Evolutionary conservation across 2,329 filamentous ascomycete genomes (phyloP).

Genomic region (Stachybotrys chlorohalonatus): DNA sequence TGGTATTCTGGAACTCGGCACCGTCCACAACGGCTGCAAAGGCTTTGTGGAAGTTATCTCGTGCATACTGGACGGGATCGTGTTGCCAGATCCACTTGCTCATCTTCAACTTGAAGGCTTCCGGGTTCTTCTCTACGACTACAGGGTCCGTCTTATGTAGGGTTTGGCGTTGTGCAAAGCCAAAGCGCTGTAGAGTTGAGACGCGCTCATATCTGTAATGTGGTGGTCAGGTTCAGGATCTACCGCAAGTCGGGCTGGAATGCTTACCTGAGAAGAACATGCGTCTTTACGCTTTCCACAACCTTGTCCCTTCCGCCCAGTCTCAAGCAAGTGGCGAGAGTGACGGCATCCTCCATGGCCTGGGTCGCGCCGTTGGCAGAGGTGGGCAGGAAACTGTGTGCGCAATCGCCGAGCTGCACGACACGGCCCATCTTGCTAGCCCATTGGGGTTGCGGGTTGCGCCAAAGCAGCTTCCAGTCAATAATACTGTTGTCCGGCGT

Average conservation of each 20-base stretch:
- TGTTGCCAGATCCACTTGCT: neutral
- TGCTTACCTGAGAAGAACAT: neutral
- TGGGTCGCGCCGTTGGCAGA: conserved; percentile 9
- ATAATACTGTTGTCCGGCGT: conserved; percentile 2
- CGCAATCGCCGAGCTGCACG: conserved; percentile 10
- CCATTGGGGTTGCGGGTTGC: conserved; percentile 6
- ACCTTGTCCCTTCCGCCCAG: conserved; percentile 1
- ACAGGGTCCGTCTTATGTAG: neutral
- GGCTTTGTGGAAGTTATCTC: neutral
- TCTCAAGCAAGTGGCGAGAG: conserved; percentile 8
- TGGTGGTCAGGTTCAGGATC: neutral
- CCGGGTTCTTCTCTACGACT: neutral
- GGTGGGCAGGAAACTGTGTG: conserved; percentile 10
- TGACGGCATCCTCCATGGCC: conserved; percentile 11
- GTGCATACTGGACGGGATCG: neutral
- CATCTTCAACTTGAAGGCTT: neutral
- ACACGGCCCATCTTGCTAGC: conserved; percentile 6
- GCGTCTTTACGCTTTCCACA: neutral
- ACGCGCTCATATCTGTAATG: neutral
- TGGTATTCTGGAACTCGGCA: neutral
- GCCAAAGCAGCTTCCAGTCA: conserved; percentile 8
- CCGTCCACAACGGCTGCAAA: neutral
- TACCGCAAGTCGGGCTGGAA: neutral
- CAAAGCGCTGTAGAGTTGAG: neutral
- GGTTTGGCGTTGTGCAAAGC: neutral